These are phyloP conservation scores for Nicotiana rustica DNA, from an alignment of 305 asterid species.

Conservation along the genomic window DNA sequence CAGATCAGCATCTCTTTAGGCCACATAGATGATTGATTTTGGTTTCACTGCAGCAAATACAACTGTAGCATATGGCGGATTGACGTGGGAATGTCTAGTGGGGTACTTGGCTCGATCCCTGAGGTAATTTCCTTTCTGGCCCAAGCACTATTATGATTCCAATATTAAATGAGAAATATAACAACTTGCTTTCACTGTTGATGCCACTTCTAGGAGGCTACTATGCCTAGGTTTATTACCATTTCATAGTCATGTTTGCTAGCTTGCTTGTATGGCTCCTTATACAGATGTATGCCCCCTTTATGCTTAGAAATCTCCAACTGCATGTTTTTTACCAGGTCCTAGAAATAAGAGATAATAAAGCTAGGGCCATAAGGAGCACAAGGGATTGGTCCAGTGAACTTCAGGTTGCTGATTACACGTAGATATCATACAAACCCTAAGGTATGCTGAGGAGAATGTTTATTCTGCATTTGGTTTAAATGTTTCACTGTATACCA, in stretches of 20 bases:
- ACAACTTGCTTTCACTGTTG: not conserved
- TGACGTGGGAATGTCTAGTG: conserved; percentile 98
- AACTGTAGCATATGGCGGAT: conserved; percentile 84
- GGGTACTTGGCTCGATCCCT: conserved; percentile 91
- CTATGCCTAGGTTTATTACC: not conserved
- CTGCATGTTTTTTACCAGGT: conserved; percentile 52
- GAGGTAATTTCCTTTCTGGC: conserved; percentile 59
- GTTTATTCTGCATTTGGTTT: not conserved
- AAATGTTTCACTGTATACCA: not conserved
- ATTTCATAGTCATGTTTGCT: not conserved
- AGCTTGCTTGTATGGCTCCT: not conserved
- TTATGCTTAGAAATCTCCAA: conserved; percentile 31
- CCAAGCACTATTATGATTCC: conserved; percentile 18
- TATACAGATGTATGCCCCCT: conserved; percentile 19
- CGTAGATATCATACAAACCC: conserved; percentile 42
- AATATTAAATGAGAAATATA: not conserved
- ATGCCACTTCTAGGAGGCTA: not conserved
- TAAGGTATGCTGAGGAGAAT: not conserved
- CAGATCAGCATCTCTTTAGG: not conserved
- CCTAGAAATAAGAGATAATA: conserved; percentile 78
- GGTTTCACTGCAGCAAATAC: conserved; percentile 66
- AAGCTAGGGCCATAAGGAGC: conserved; percentile 76
- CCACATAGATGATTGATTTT: conserved; percentile 28
- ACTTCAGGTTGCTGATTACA: conserved; percentile 69
- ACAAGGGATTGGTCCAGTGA: conserved; percentile 58